Conservation (phyloP, 352 stramenopile genomes). For the Lagenidium sp. region DNA sequence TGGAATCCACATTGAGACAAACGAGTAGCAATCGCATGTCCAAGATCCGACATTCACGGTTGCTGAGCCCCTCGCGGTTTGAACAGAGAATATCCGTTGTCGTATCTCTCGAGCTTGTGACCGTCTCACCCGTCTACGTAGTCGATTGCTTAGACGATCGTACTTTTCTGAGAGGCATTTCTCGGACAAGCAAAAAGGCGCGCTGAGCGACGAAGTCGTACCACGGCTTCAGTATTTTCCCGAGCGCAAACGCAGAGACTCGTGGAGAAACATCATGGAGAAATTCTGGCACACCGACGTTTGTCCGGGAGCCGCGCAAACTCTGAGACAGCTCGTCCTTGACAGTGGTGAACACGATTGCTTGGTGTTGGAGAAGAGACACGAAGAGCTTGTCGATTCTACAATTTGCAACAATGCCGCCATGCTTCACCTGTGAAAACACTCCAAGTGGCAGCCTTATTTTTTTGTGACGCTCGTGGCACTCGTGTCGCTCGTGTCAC, state of each 20-base stretch:
- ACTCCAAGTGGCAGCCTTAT: no score
- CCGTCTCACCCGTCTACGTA: background rate
- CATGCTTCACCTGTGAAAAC: background rate
- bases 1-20: background rate
- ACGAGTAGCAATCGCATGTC: conserved; percentile 1
- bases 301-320: background rate
- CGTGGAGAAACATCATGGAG: background rate
- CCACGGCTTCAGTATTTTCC: background rate
- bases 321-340: background rate
- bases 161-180: background rate
- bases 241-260: background rate
- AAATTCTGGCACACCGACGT: background rate
- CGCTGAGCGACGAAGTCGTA: background rate
- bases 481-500: no score
- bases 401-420: background rate
- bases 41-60: background rate
- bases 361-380: background rate
- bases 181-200: no score
- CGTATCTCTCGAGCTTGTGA: background rate
- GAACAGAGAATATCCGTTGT: background rate
- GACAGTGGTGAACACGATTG: background rate
- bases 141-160: background rate
- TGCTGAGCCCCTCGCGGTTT: background rate
- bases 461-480: no score
- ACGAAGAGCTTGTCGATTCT: conserved; percentile 1